phyloP scores from a whole-genome alignment of 192 early-diverging fungal species.

The Coemansia reversa region DNA sequence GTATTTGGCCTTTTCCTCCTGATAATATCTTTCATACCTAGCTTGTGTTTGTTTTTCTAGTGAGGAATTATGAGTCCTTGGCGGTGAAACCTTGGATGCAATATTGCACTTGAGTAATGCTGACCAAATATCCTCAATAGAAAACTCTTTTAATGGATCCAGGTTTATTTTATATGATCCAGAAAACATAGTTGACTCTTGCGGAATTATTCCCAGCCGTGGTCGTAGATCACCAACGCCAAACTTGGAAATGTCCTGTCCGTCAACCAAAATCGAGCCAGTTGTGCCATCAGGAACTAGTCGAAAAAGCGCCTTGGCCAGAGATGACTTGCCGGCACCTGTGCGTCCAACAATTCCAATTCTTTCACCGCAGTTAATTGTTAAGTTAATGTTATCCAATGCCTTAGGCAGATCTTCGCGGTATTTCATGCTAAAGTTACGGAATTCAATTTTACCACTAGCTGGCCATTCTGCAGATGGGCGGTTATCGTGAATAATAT shows the following conservation, averaged over 20 bases:
- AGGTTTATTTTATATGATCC: slow-evolving; percentile 73
- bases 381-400: slow-evolving; percentile 46
- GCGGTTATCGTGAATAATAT: slow-evolving; percentile 3
- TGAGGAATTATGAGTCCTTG: no score
- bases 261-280: slow-evolving; percentile 71
- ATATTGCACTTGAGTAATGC: slow-evolving; percentile 48
- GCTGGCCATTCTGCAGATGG: slow-evolving; percentile 25
- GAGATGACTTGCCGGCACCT: slow-evolving; percentile 65
- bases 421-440: slow-evolving; percentile 29
- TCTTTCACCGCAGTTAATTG: slow-evolving; percentile 58
- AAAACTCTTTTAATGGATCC: slow-evolving; percentile 72
- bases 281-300: slow-evolving; percentile 59
- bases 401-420: slow-evolving; percentile 17
- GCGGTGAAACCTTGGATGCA: neutral
- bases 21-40: no score
- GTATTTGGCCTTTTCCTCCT: no score
- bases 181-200: slow-evolving; percentile 68
- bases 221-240: slow-evolving; percentile 65
- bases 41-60: no score
- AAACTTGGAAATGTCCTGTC: slow-evolving; percentile 69
- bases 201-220: slow-evolving; percentile 55
- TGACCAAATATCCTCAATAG: slow-evolving; percentile 67
- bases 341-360: slow-evolving; percentile 60
- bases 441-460: slow-evolving; percentile 28
- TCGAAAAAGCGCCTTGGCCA: slow-evolving; percentile 59